Conservation (phyloP, 148 eudicot species). For the Rhododendron simsii region DNA sequence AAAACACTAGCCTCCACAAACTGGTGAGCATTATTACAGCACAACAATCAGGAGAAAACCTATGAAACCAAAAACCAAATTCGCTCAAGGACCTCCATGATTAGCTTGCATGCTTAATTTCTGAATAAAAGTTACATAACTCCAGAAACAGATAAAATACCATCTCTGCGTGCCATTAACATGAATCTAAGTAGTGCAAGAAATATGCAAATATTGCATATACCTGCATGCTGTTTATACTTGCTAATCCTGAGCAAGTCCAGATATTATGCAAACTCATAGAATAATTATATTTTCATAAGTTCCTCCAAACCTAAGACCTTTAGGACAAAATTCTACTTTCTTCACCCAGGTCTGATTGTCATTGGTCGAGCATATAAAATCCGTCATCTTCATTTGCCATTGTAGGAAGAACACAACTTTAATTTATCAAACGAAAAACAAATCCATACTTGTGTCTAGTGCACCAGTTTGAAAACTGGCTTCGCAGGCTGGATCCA, state of each 20-base stretch:
- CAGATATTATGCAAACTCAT: neutral
- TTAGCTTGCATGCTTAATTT: slow-evolving; percentile 1
- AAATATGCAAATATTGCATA: neutral
- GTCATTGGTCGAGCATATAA: neutral
- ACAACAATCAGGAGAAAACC: neutral
- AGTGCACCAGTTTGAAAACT: neutral
- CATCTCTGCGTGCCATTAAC: neutral
- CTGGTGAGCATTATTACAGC: neutral
- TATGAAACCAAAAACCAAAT: slow-evolving; percentile 4
- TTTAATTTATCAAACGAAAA: neutral
- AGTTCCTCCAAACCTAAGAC: neutral
- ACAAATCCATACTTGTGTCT: neutral
- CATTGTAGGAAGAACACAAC: neutral
- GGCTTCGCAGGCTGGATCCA: neutral
- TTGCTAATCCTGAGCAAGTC: neutral
- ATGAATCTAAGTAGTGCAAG: neutral
- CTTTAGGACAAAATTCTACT: neutral
- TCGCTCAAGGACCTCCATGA: neutral
- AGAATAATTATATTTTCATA: neutral
- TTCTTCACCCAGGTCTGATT: neutral
- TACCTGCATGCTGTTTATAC: neutral
- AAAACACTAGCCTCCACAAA: slow-evolving; percentile 1
- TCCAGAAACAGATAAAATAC: neutral
- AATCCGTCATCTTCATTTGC: neutral
- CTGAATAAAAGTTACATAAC: neutral